Evolutionary conservation across 768 basidiomycete species (phyloP), one percentile per base, ranked within the genome.

Genomic region (Phylloporus sp.): DNA sequence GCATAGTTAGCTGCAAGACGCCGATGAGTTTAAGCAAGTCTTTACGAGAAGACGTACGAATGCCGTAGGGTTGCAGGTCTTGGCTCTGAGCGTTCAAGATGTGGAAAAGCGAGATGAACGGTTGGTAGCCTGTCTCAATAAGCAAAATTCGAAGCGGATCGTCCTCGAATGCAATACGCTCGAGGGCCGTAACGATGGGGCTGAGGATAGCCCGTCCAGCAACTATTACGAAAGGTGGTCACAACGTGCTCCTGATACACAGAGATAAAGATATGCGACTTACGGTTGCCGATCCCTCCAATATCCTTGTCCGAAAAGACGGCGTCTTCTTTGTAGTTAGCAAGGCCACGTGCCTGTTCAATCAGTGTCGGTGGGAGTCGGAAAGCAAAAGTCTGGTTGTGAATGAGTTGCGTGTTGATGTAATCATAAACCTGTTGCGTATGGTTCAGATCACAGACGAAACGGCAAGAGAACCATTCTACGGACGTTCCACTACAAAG

Each of bases 21-120:
- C 41, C 1, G 13, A 29, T 9, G 32, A 16, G 50, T 38, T 8
- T 34, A 27, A 5, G 16, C 41, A 49, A 18, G 49, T 3, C n/a
- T 22, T 9, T 18, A 43, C 9, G n/a, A 8, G n/a, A 18, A 12
- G 31, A 34, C 86, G 61, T 57, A 89, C 86, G 84, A 55, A 89
- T 80, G 24, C 78, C 86, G 51, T 69, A 66, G 54, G 83, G 63
- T 53, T 82, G 76, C 5, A 84, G 82, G 52, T 80, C 70, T 18
- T 73, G 68, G 38, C 75, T 68, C 50, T 72, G 60, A 49, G 84
- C 73, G 31, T 81, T 84, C 34, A 88, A 78, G 71, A 87, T 81
- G 60, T 82, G 80, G 78, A 95, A 86, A 63, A 93, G 76, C 9
- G 88, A 91, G 61, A 91, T 81, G 78, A 93, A 89, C 6, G 91